Conservation (phyloP, 768 basidiomycete species). For the Pulveroboletus sp. region DNA sequence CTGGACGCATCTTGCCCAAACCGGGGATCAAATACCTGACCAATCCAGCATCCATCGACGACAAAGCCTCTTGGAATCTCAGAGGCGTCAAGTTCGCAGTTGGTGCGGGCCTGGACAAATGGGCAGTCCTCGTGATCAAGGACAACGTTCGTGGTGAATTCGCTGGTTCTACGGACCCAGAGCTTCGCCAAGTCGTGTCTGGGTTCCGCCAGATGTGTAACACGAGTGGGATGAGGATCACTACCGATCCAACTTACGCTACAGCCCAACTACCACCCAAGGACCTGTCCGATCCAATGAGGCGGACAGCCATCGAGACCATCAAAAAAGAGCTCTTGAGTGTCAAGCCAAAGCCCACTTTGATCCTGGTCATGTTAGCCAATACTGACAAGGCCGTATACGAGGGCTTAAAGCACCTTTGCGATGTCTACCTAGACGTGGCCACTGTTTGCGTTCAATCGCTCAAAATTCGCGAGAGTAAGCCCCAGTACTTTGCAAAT, state of each 20-base stretch:
- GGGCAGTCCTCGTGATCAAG: conserved; percentile 65
- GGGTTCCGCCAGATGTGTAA: conserved; percentile 63
- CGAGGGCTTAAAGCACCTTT: conserved; percentile 48
- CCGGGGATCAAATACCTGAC: conserved; percentile 40
- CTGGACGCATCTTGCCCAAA: conserved; percentile 45
- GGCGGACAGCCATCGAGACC: conserved; percentile 42
- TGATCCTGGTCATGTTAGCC: conserved; percentile 46
- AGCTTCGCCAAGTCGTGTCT: conserved; percentile 39
- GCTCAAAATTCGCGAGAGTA: conserved; percentile 64
- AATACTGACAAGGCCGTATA: conserved; percentile 46
- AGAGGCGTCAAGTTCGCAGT: conserved; percentile 53
- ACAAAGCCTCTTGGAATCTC: conserved; percentile 50
- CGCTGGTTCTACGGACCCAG: conserved; percentile 45
- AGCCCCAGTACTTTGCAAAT: conserved; percentile 49
- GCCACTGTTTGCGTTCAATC: conserved; percentile 72
- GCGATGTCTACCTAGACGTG: conserved; percentile 45
- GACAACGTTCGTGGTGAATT: conserved; percentile 68
- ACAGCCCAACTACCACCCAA: conserved; percentile 48
- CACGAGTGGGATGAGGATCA: conserved; percentile 56
- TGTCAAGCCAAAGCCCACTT: conserved; percentile 36
- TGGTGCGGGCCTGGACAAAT: conserved; percentile 53
- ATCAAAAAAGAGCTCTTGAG: conserved; percentile 42
- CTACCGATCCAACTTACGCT: conserved; percentile 27
- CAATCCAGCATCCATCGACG: conserved; percentile 34
- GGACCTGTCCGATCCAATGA: conserved; percentile 48